These are phyloP conservation scores for Phialemoniopsis sp. DNA, from an alignment of 2,329 filamentous ascomycete species.

Conservation along the genomic window DNA sequence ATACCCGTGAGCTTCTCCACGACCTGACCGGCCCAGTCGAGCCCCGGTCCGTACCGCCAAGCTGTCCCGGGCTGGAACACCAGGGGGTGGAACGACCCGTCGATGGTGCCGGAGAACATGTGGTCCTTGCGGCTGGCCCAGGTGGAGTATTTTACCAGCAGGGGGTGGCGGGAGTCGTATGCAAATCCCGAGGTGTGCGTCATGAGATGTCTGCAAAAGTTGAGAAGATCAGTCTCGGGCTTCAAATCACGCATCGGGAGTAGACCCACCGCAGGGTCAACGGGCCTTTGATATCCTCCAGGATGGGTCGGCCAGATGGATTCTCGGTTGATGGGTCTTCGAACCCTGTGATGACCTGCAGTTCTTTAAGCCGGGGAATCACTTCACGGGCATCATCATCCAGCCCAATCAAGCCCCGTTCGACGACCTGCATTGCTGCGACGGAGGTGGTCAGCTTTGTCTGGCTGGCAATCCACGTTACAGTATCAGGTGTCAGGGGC, in stretches of 20 bases:
- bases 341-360: not conserved
- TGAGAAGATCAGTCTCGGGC: no score
- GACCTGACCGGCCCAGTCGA: conserved; percentile 12
- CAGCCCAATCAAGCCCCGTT: conserved; percentile 36
- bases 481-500: no score
- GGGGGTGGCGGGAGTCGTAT: no score
- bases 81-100: conserved; percentile 11
- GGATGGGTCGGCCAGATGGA: no score
- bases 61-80: conserved; percentile 11
- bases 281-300: no score
- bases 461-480: not conserved
- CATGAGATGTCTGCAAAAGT: no score
- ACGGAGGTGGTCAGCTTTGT: conserved; percentile 41
- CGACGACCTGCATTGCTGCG: conserved; percentile 40
- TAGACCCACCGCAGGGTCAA: no score
- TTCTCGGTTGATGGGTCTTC: no score
- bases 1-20: conserved; percentile 5
- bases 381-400: conserved; percentile 44
- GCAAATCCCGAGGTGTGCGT: no score
- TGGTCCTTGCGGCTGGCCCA: no score
- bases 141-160: no score
- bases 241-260: no score
- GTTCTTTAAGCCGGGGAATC: not conserved
- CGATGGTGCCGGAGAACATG: conserved; percentile 2
- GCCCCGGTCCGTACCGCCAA: conserved; percentile 11